Conservation (phyloP, 345 rosid species). For the Carallia brachiata region DNA sequence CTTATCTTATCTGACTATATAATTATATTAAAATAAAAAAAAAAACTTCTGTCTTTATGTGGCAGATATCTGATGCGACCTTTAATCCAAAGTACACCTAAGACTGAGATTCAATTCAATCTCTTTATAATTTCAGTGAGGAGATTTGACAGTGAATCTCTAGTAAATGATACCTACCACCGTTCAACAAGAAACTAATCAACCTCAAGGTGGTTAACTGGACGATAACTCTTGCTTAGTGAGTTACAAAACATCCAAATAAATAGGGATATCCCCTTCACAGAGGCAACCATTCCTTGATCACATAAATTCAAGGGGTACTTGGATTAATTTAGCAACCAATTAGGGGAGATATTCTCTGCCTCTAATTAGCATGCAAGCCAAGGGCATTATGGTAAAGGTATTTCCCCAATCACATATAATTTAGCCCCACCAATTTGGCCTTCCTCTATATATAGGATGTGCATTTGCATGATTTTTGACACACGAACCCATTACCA, state of each 20-base stretch:
- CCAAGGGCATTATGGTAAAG: slow-evolving; percentile 19
- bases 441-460: slow-evolving; percentile 17
- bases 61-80: no score
- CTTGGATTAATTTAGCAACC: background rate
- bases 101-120: no score
- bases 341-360: background rate
- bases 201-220: background rate
- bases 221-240: slow-evolving; percentile 5
- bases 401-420: background rate
- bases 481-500: slow-evolving; percentile 3
- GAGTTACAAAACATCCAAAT: slow-evolving; percentile 7
- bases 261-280: no score
- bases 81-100: no score
- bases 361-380: slow-evolving; percentile 2
- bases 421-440: background rate
- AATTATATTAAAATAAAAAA: no score
- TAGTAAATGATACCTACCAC: no score
- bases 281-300: background rate
- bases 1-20: no score
- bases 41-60: no score
- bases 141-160: no score
- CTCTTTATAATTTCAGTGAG: no score
- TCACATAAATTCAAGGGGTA: background rate
- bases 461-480: background rate
- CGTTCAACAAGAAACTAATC: background rate